Evolutionary conservation across 176 grass and related monocot genomes (phyloP).

Genomic region (Alloteropsis semialata): DNA sequence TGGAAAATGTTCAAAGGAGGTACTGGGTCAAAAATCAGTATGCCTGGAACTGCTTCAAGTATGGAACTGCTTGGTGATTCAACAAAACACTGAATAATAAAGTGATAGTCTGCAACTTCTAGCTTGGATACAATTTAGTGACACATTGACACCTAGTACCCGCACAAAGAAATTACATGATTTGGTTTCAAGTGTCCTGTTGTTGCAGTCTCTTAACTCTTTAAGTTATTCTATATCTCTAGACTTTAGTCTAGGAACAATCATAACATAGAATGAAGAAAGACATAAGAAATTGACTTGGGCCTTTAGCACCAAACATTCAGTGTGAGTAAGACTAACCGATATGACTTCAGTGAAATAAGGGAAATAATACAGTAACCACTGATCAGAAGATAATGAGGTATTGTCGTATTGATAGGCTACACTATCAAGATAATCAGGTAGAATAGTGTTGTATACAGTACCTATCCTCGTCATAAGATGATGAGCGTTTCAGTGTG

Average conservation of each 20-base stretch:
- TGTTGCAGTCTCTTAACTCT: neutral
- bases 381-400: neutral
- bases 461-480: conserved; percentile 81
- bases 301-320: neutral
- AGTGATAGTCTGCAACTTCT: conserved; percentile 5
- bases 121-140: neutral
- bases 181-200: neutral
- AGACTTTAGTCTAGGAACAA: conserved; percentile 4
- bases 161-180: neutral
- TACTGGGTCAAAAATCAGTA: conserved; percentile 10
- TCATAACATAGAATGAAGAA: conserved; percentile 14
- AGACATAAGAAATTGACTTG: conserved; percentile 2
- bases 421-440: conserved; percentile 7
- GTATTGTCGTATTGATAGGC: neutral
- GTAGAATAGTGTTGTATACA: conserved; percentile 42
- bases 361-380: neutral
- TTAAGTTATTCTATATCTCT: too few species aligned
- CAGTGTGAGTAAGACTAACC: neutral
- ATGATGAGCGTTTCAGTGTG: conserved; percentile 52
- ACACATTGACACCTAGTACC: neutral
- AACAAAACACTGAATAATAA: neutral
- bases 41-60: neutral
- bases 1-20: conserved; percentile 33
- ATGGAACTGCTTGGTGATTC: neutral
- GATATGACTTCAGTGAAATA: conserved; percentile 4